These are phyloP conservation scores for Nannochloris sp. DNA, from an alignment of 139 green algal genomes.

Conservation along the genomic window DNA sequence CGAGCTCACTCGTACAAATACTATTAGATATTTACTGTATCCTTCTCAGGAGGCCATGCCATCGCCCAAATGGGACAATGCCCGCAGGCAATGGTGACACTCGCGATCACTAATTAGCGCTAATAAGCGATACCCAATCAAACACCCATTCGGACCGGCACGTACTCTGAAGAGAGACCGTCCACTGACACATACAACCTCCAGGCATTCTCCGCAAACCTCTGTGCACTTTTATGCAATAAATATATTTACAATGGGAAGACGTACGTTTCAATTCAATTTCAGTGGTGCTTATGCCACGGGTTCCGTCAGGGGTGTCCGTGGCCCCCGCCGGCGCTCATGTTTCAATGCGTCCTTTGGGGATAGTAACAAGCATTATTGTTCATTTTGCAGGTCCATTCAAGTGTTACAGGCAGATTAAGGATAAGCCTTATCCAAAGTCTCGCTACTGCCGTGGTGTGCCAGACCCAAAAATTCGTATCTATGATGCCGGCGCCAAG, in stretches of 20 bases:
- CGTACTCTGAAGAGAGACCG: too few species aligned
- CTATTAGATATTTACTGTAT: too few species aligned
- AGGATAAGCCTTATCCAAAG: conserved; percentile 99
- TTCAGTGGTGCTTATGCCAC: not conserved
- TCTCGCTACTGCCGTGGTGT: conserved; percentile 97
- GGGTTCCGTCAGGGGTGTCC: not conserved
- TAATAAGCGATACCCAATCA: too few species aligned
- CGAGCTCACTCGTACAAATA: too few species aligned
- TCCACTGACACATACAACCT: too few species aligned
- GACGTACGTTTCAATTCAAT: conserved; percentile 7
- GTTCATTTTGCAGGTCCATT: conserved; percentile 51
- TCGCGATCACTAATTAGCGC: too few species aligned
- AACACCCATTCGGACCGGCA: too few species aligned
- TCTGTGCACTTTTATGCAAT: not conserved
- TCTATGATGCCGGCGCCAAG: conserved; percentile 98
- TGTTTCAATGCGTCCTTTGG: not conserved
- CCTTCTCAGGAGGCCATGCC: too few species aligned
- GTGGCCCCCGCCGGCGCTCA: too few species aligned
- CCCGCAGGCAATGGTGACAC: too few species aligned
- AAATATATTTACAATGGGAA: conserved; percentile 6
- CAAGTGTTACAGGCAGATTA: conserved; percentile 95
- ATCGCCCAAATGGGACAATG: too few species aligned
- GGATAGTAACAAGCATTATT: not conserved
- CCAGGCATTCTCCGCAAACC: too few species aligned
- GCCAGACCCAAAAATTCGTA: conserved; percentile 98